Evolutionary conservation across 2,329 filamentous ascomycete species (phyloP).

Genomic region (Penicillium occitanis): DNA sequence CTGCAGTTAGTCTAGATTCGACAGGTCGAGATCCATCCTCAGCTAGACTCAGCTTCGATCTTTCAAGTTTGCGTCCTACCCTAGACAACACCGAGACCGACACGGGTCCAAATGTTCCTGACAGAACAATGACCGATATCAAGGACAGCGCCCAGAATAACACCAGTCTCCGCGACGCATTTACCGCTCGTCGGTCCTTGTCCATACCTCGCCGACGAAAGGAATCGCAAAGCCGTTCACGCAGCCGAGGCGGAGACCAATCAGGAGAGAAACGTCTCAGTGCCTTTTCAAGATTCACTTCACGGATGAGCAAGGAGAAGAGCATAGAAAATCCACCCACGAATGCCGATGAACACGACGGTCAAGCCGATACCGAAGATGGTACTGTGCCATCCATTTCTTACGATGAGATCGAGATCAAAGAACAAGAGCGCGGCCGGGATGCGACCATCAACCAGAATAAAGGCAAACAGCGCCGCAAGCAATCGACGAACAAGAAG

Average conservation of each 20-base stretch:
- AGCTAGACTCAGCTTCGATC: conserved; percentile 41
- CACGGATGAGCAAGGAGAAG: conserved; percentile 22
- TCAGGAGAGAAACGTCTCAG: conserved; percentile 38
- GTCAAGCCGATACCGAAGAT: neutral
- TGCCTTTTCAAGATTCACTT: conserved; percentile 36
- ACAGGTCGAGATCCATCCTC: conserved; percentile 28
- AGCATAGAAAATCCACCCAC: conserved; percentile 12
- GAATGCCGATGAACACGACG: conserved; percentile 5
- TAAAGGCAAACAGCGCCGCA: conserved; percentile 34
- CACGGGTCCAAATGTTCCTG: conserved; percentile 33
- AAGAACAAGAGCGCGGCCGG: conserved; percentile 28
- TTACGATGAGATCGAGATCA: conserved; percentile 3
- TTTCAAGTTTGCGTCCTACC: conserved; percentile 32
- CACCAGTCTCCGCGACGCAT: neutral
- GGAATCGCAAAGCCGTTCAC: conserved; percentile 33
- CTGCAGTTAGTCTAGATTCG: conserved; percentile 24
- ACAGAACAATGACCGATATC: conserved; percentile 26
- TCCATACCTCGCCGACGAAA: conserved; percentile 34
- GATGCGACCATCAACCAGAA: conserved; percentile 25
- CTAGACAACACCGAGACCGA: conserved; percentile 27
- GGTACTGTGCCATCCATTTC: neutral
- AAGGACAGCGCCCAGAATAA: conserved; percentile 23
- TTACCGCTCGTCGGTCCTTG: conserved; percentile 24
- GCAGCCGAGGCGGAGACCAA: conserved; percentile 39
- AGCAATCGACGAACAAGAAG: conserved; percentile 36